A percentile compares a stretch with the other conserved stretches of the same genome.
Conservation (phyloP, 148 eudicot genomes). For the Amaranthus hypochondriacus region DNA sequence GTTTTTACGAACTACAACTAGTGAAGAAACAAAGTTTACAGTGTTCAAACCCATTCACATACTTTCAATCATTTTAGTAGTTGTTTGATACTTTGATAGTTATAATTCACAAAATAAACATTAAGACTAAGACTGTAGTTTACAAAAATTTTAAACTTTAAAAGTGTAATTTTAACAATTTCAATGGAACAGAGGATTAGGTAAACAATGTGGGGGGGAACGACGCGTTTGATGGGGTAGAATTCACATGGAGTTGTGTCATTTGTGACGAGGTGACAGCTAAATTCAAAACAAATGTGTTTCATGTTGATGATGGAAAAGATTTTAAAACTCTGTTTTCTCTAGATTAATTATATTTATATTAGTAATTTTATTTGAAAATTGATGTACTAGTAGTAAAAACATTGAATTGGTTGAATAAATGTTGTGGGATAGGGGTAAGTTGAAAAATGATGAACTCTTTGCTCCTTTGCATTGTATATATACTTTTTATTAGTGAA, state of each 20-base stretch:
- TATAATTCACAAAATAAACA: too few relatives aligned
- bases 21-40: too few relatives aligned
- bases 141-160: too few relatives aligned
- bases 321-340: too few relatives aligned
- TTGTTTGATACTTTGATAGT: too few relatives aligned
- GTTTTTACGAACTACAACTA: too few relatives aligned
- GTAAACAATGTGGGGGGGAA: slow-evolving; percentile 33
- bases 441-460: slow-evolving; percentile 5
- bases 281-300: neutral
- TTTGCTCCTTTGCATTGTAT: slow-evolving; percentile 5
- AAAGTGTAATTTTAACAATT: too few relatives aligned
- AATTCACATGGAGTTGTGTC: neutral
- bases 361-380: neutral
- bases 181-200: too few relatives aligned
- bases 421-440: neutral
- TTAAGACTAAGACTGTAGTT: too few relatives aligned
- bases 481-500: neutral
- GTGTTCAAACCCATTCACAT: too few relatives aligned
- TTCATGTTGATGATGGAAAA: neutral
- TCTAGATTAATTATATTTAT: too few relatives aligned
- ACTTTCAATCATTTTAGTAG: too few relatives aligned
- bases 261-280: neutral
- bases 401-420: neutral
- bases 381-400: neutral
- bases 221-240: slow-evolving; percentile 31